Conservation (phyloP, 2,329 filamentous ascomycete genomes). For the Colletotrichum nymphaeae region DNA sequence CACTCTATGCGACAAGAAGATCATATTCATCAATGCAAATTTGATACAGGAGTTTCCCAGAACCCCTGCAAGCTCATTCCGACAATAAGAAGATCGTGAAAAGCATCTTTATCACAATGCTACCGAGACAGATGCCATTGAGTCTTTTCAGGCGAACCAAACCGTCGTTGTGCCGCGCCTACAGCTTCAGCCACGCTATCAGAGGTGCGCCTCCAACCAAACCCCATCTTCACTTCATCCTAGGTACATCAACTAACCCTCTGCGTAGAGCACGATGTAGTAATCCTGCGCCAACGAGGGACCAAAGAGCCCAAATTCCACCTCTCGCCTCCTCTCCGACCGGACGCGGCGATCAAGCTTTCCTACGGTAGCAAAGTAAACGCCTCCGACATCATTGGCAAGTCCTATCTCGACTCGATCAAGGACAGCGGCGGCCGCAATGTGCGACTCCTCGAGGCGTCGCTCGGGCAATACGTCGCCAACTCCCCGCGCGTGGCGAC, state of each 20-base stretch:
- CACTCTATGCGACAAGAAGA: background rate
- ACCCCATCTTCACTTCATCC: too few species aligned
- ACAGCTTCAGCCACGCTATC: slow-evolving; percentile 17
- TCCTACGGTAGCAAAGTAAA: slow-evolving; percentile 59
- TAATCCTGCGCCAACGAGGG: slow-evolving; percentile 54
- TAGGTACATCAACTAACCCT: background rate
- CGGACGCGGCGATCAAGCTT: slow-evolving; percentile 46
- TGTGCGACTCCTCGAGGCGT: slow-evolving; percentile 72
- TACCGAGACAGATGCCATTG: slow-evolving; percentile 19
- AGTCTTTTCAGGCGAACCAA: background rate
- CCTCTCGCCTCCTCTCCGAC: slow-evolving; percentile 49
- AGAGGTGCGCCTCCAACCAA: background rate
- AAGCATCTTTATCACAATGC: slow-evolving; percentile 1
- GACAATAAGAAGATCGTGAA: background rate
- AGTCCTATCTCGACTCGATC: slow-evolving; percentile 68
- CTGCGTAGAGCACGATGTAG: slow-evolving; percentile 51
- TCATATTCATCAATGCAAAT: background rate
- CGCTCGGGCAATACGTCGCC: slow-evolving; percentile 79
- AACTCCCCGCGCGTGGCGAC: slow-evolving; percentile 78
- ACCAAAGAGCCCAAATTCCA: slow-evolving; percentile 48
- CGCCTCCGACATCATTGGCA: slow-evolving; percentile 73
- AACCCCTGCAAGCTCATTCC: background rate
- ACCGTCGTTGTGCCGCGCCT: slow-evolving; percentile 5
- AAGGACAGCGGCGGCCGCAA: slow-evolving; percentile 60
- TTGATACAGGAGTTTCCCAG: background rate